Conservation (phyloP, 225 moss, liverwort and hornwort species). For the Sphagnum tenellum region DNA sequence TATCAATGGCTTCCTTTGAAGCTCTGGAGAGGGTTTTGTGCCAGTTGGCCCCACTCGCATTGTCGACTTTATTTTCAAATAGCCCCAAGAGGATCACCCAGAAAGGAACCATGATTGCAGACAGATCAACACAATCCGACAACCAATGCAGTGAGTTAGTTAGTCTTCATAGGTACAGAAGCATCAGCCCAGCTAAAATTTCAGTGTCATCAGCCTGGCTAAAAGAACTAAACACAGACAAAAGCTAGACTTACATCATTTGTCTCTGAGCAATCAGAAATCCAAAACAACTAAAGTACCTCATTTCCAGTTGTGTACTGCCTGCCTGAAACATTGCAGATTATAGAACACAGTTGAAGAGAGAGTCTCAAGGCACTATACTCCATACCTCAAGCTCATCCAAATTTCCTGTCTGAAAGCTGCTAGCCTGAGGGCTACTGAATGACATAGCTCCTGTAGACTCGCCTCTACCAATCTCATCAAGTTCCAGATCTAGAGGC, state of each 20-base stretch:
- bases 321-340: background rate
- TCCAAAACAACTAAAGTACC: background rate
- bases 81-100: constrained; percentile 9
- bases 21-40: constrained; percentile 23
- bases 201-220: constrained; percentile 7
- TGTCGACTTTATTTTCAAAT: background rate
- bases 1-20: constrained; percentile 42
- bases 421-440: constrained; percentile 14
- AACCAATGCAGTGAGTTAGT: constrained; percentile 18
- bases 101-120: constrained; percentile 16
- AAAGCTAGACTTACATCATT: too few species aligned
- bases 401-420: constrained; percentile 35
- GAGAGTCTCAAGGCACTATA: constrained; percentile 11
- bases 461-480: constrained; percentile 19
- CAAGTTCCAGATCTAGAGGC: constrained; percentile 13
- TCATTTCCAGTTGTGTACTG: too few species aligned
- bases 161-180: background rate
- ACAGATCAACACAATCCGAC: constrained; percentile 24
- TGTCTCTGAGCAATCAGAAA: background rate
- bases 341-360: background rate
- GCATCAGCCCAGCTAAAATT: background rate
- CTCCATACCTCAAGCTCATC: constrained; percentile 55
- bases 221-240: too few species aligned
- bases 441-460: constrained; percentile 19
- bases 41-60: constrained; percentile 35